A percentile compares a stretch with the other conserved stretches of the same genome.
These are phyloP conservation scores for Monilinia laxa DNA, from an alignment of 2,329 filamentous ascomycete genomes.

Conservation along the genomic window DNA sequence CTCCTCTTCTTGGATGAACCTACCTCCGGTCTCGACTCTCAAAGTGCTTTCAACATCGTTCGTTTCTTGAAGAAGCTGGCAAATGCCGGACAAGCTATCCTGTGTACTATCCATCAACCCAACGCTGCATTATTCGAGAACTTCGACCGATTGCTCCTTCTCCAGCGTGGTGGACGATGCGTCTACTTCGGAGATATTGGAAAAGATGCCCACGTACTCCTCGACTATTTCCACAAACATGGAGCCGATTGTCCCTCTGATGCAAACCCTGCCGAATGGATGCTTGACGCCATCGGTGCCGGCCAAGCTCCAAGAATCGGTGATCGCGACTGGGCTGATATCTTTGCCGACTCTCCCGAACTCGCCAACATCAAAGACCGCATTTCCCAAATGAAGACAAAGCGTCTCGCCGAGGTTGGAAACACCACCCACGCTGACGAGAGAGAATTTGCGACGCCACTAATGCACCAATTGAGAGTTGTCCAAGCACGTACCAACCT, in stretches of 20 bases:
- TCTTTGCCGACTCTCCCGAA: constrained; percentile 60
- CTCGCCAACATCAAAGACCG: constrained; percentile 54
- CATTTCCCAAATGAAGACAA: constrained; percentile 55
- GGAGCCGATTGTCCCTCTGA: constrained; percentile 53
- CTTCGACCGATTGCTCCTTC: constrained; percentile 64
- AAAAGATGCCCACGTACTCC: constrained; percentile 57
- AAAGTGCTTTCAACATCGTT: constrained; percentile 60
- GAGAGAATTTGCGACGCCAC: constrained; percentile 78
- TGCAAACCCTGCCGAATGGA: constrained; percentile 58
- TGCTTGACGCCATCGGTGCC: constrained; percentile 64
- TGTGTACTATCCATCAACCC: constrained; percentile 71
- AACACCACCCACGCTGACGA: constrained; percentile 46
- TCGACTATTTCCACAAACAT: constrained; percentile 47
- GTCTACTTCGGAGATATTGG: constrained; percentile 70
- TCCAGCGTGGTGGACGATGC: constrained; percentile 62
- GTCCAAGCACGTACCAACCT: constrained; percentile 73
- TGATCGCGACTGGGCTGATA: constrained; percentile 62
- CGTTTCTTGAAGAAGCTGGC: constrained; percentile 59
- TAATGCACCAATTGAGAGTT: constrained; percentile 74
- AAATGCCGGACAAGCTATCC: constrained; percentile 63
- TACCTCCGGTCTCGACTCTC: constrained; percentile 57
- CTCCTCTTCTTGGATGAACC: constrained; percentile 61
- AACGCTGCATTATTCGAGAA: constrained; percentile 68
- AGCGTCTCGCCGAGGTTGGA: constrained; percentile 49
- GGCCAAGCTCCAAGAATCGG: constrained; percentile 61